A percentile compares a stretch with the other conserved stretches of the same genome.
Evolutionary conservation across 202 grass and related monocot species (phyloP).

Genomic region (Panicum virgatum): DNA sequence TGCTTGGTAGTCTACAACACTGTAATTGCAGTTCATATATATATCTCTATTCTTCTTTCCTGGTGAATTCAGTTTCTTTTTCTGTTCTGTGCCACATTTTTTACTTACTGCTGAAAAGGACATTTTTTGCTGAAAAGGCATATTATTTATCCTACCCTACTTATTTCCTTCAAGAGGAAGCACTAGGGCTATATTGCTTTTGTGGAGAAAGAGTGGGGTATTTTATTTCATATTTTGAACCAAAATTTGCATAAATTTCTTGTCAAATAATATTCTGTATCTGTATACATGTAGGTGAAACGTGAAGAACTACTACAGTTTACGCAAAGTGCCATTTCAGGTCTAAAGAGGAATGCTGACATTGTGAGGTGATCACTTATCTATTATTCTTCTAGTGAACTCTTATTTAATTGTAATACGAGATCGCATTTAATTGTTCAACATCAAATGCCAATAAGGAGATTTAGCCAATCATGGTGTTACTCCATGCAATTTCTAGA

Average conservation of each 20-base stretch:
- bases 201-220: slow-evolving; percentile 11
- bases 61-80: background rate
- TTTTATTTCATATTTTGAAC: slow-evolving; percentile 20
- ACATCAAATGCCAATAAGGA: background rate
- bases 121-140: too few species aligned
- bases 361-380: slow-evolving; percentile 61
- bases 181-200: slow-evolving; percentile 7
- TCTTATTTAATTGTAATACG: slow-evolving; percentile 11
- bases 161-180: too few species aligned
- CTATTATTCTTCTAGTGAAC: slow-evolving; percentile 15
- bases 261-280: slow-evolving; percentile 9
- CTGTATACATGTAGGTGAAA: slow-evolving; percentile 76
- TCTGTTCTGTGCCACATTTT: slow-evolving; percentile 20
- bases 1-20: slow-evolving; percentile 9
- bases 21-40: slow-evolving; percentile 16
- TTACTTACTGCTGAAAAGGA: slow-evolving; percentile 22
- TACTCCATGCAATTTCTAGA: background rate
- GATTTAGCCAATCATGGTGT: background rate
- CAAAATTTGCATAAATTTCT: slow-evolving; percentile 15
- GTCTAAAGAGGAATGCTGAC: slow-evolving; percentile 82
- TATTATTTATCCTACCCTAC: background rate
- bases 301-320: slow-evolving; percentile 96
- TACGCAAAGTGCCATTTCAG: slow-evolving; percentile 88
- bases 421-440: slow-evolving; percentile 13
- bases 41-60: slow-evolving; percentile 25